A percentile compares a stretch with the other conserved stretches of the same genome.
Conservation (phyloP, 2,329 filamentous ascomycete species). For the Fusarium sp. region DNA sequence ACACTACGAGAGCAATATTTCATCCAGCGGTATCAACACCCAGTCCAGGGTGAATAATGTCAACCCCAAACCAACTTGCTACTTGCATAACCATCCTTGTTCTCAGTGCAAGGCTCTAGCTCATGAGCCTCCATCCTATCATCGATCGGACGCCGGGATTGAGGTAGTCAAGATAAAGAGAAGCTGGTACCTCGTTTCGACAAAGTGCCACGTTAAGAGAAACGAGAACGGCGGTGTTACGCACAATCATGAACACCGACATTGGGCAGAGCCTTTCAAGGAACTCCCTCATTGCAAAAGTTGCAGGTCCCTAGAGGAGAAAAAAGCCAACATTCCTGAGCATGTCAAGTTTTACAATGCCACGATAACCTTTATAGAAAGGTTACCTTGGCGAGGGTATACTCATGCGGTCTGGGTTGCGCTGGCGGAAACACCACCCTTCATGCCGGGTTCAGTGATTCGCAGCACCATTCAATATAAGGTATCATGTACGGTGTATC, state of each 20-base stretch:
- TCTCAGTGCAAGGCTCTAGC: not conserved
- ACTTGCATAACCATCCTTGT: not conserved
- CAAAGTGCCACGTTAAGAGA: not conserved
- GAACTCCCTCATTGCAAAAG: not conserved
- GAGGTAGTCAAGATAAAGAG: not conserved
- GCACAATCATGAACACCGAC: not conserved
- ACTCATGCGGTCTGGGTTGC: conserved; percentile 1
- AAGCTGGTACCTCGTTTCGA: not conserved
- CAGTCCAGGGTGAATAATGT: not conserved
- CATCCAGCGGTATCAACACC: too few relatives aligned
- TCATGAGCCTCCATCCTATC: not conserved
- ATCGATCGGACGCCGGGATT: not conserved
- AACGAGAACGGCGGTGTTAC: not conserved
- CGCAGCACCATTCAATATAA: not conserved
- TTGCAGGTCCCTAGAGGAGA: not conserved
- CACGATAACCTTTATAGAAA: not conserved
- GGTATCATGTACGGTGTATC: not conserved
- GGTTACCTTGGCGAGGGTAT: not conserved
- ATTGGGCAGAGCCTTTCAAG: not conserved
- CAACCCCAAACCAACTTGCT: not conserved
- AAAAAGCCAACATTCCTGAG: not conserved
- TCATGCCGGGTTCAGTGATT: not conserved
- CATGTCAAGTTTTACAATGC: not conserved
- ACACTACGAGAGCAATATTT: not conserved
- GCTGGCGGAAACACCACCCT: not conserved